A percentile compares a stretch with the other conserved stretches of the same genome.
Conservation (phyloP, 495 filamentous ascomycete genomes). For the Penicillium ochrochloron region DNA sequence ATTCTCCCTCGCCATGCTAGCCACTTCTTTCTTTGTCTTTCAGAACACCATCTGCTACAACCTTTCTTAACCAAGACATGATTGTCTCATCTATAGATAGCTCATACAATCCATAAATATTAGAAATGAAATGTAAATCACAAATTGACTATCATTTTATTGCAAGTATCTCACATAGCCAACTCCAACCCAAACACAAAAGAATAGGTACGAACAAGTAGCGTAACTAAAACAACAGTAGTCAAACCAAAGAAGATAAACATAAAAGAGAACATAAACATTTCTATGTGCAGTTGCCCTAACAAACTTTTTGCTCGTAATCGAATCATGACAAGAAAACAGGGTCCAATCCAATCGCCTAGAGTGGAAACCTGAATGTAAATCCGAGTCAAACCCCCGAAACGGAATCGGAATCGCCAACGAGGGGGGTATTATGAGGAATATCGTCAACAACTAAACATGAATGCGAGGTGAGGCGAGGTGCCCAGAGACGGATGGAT, state of each 20-base stretch:
- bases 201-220: no score
- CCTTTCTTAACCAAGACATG: no score
- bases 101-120: no score
- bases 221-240: no score
- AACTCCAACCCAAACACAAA: no score
- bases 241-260: not conserved
- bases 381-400: constrained; percentile 21
- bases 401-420: constrained; percentile 22
- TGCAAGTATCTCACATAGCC: no score
- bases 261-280: not conserved
- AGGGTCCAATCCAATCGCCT: constrained; percentile 5
- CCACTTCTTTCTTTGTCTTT: no score
- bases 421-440: constrained; percentile 30
- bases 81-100: no score
- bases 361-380: constrained; percentile 7
- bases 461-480: not conserved
- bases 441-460: constrained; percentile 20
- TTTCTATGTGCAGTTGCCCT: constrained; percentile 33
- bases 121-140: no score
- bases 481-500: not conserved
- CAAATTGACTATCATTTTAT: not conserved
- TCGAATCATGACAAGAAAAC: constrained; percentile 28
- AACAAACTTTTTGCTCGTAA: constrained; percentile 35
- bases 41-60: no score
- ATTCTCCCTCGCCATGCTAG: no score